Evolutionary conservation across 2,329 filamentous ascomycete species (phyloP).

Genomic region (Allantophomopsis lycopodina): DNA sequence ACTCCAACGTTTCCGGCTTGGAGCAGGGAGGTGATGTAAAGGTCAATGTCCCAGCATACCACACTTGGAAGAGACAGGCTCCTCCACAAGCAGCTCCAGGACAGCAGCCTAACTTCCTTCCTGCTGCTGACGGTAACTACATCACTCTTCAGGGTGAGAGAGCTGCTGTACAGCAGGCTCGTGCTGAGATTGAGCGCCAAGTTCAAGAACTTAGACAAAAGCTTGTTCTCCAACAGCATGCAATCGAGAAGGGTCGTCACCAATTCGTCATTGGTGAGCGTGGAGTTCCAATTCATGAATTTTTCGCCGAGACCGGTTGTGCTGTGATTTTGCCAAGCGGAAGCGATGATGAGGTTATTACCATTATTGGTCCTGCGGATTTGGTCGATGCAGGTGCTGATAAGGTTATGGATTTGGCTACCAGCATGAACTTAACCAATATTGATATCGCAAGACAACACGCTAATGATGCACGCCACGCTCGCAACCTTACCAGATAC

Average conservation of each 20-base stretch:
- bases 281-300: conserved; percentile 68
- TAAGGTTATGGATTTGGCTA: conserved; percentile 77
- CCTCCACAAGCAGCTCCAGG: conserved; percentile 49
- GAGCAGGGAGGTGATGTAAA: conserved; percentile 64
- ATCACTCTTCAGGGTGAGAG: conserved; percentile 85
- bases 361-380: conserved; percentile 67
- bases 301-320: conserved; percentile 84
- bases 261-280: conserved; percentile 88
- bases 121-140: conserved; percentile 57
- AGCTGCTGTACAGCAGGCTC: conserved; percentile 63
- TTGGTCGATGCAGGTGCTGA: conserved; percentile 64
- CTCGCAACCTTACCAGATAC: conserved; percentile 78
- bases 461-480: conserved; percentile 62
- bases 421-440: conserved; percentile 71
- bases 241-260: conserved; percentile 76
- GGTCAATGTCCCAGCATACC: conserved; percentile 71
- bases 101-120: conserved; percentile 53
- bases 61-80: conserved; percentile 56
- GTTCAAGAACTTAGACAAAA: conserved; percentile 64
- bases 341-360: conserved; percentile 66
- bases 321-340: conserved; percentile 67
- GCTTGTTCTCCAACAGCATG: conserved; percentile 63
- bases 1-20: conserved; percentile 50
- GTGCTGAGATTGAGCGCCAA: conserved; percentile 66
- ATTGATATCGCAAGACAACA: conserved; percentile 76